Evolutionary conservation across 2,329 filamentous ascomycete species (phyloP).

Genomic region (Endothia cerciana): DNA sequence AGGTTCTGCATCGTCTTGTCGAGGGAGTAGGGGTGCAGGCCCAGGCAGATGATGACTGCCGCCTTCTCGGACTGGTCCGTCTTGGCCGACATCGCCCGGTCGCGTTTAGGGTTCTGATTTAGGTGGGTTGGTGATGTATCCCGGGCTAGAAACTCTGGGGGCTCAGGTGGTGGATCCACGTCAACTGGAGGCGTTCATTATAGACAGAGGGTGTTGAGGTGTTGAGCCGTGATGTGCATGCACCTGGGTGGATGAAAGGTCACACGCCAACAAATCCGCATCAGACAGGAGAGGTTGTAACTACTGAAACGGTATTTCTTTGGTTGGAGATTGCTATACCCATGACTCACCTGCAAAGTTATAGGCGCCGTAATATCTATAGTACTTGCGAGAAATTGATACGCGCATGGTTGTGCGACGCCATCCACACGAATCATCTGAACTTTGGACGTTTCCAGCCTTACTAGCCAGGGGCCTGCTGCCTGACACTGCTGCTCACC

Average conservation of each 20-base stretch:
- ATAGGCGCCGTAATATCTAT: too few species aligned
- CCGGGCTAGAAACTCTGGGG: not conserved
- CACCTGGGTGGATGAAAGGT: not conserved
- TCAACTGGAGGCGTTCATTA: not conserved
- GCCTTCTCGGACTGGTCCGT: conserved; percentile 14
- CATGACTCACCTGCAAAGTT: too few species aligned
- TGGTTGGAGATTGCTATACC: too few species aligned
- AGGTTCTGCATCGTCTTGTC: conserved; percentile 26
- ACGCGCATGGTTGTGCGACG: too few species aligned
- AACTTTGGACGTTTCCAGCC: not conserved
- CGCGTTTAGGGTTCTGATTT: not conserved
- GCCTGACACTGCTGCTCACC: not conserved
- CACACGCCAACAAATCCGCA: not conserved
- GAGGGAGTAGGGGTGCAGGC: conserved; percentile 18
- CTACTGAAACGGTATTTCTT: not conserved
- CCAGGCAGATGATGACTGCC: conserved; percentile 24
- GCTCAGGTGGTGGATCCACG: not conserved
- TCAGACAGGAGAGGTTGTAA: too few species aligned
- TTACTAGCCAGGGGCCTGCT: not conserved
- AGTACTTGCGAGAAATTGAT: too few species aligned
- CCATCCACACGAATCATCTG: not conserved
- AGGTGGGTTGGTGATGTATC: not conserved
- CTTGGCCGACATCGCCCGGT: not conserved
- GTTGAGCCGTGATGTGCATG: not conserved
- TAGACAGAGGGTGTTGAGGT: not conserved